Percentiles rank a stretch among this genome's conserved stretches.
phyloP scores from a whole-genome alignment of 805 yeast species.

The Clavispora asparagi region DNA sequence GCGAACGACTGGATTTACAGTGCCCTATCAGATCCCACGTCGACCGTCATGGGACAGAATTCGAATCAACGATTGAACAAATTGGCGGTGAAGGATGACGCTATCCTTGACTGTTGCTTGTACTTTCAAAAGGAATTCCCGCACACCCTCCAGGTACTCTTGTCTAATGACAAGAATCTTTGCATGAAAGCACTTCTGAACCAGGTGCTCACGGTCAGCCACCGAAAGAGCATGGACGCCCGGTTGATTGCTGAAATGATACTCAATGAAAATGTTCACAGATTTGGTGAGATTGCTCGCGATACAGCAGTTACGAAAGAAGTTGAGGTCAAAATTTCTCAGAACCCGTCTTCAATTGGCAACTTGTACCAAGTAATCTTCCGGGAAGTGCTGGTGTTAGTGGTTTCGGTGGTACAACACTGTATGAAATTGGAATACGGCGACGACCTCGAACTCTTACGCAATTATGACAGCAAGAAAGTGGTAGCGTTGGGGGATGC shows the following conservation, averaged over 20 bases:
- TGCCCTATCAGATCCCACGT: conserved; percentile 46
- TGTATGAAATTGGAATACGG: conserved; percentile 54
- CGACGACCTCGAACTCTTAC: conserved; percentile 46
- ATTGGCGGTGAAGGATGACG: conserved; percentile 58
- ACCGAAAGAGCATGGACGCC: conserved; percentile 40
- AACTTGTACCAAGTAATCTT: conserved; percentile 24
- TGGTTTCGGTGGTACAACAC: conserved; percentile 43
- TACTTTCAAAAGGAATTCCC: conserved; percentile 44
- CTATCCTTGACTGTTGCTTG: conserved; percentile 80
- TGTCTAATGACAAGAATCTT: conserved; percentile 81
- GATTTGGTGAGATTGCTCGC: conserved; percentile 17
- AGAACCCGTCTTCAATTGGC: background rate
- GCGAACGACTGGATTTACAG: conserved; percentile 77
- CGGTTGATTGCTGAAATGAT: conserved; percentile 38
- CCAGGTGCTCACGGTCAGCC: conserved; percentile 59
- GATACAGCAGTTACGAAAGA: conserved; percentile 2
- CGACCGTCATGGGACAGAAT: conserved; percentile 62
- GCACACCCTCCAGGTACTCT: conserved; percentile 44
- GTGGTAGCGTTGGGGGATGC: conserved; percentile 39
- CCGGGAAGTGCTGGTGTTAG: conserved; percentile 37
- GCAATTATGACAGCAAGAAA: conserved; percentile 38
- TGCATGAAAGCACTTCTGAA: conserved; percentile 73
- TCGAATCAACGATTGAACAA: conserved; percentile 47
- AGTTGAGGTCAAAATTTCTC: conserved; percentile 5
- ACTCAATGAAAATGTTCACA: conserved; percentile 27